Evolutionary conservation across 2,329 filamentous ascomycete species (phyloP).

Genomic region (Pseudonectria buxi): DNA sequence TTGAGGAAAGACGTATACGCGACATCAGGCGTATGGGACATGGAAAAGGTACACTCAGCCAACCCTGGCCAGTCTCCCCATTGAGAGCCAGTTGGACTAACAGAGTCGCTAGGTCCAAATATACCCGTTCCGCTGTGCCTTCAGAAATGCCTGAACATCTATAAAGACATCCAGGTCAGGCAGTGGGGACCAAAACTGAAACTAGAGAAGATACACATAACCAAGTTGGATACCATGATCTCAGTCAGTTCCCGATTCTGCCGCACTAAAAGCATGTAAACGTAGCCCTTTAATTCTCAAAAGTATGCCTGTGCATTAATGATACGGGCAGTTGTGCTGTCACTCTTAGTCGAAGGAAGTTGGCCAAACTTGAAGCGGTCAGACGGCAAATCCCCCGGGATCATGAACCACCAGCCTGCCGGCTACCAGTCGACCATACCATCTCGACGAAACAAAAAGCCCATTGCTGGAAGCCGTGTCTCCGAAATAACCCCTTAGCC

Average conservation of each 20-base stretch:
- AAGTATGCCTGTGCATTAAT: no score
- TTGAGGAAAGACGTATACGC: conserved; percentile 69
- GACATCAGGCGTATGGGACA: conserved; percentile 70
- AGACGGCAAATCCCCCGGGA: conserved; percentile 2
- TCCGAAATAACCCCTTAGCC: conserved; percentile 6
- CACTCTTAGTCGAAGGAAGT: no score
- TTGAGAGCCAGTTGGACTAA: background rate
- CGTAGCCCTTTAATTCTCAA: no score
- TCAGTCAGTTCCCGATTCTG: no score
- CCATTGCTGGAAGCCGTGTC: conserved; percentile 20
- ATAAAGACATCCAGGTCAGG: no score
- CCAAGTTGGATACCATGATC: no score
- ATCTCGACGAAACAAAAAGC: conserved; percentile 2
- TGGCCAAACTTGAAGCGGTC: background rate
- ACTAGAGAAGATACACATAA: no score
- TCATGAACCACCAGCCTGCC: conserved; percentile 1
- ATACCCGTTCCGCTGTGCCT: conserved; percentile 41
- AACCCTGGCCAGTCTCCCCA: background rate
- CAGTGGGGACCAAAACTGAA: no score
- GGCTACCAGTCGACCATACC: background rate
- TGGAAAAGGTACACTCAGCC: conserved; percentile 50
- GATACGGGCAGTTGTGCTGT: no score
- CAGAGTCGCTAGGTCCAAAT: conserved; percentile 38
- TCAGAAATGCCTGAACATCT: conserved; percentile 24
- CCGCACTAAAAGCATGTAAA: no score